Conservation (phyloP, 2,329 filamentous ascomycete genomes). For the Ophiostoma sp. region DNA sequence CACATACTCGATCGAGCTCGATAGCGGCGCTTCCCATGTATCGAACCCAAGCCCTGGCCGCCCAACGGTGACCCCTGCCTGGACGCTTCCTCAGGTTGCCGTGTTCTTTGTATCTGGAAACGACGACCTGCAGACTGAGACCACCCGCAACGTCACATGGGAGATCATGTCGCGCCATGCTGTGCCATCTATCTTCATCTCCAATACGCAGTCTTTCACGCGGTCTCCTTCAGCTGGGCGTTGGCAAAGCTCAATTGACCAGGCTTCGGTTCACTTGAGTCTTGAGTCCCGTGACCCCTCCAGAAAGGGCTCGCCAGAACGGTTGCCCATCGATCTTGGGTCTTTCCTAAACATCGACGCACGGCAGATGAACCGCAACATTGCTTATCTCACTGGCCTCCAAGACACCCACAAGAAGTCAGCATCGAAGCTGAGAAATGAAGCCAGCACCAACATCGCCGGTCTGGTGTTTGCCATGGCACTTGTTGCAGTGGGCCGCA, state of each 20-base stretch:
- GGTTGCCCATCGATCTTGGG: slow-evolving; percentile 44
- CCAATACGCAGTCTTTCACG: slow-evolving; percentile 39
- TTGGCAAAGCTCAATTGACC: slow-evolving; percentile 37
- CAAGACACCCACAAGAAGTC: slow-evolving; percentile 24
- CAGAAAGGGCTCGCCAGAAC: slow-evolving; percentile 35
- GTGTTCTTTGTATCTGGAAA: slow-evolving; percentile 44
- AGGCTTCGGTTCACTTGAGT: slow-evolving; percentile 44
- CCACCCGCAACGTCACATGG: slow-evolving; percentile 40
- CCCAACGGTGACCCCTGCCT: slow-evolving; percentile 38
- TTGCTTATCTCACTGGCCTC: slow-evolving; percentile 45
- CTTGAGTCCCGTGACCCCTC: slow-evolving; percentile 40
- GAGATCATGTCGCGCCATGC: slow-evolving; percentile 44
- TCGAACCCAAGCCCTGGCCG: slow-evolving; percentile 37
- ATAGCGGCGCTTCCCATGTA: slow-evolving; percentile 36
- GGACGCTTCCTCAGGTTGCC: slow-evolving; percentile 46
- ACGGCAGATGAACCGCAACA: slow-evolving; percentile 49
- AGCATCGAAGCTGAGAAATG: background rate
- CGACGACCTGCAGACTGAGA: slow-evolving; percentile 37
- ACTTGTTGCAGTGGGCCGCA: background rate
- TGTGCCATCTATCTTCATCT: slow-evolving; percentile 46
- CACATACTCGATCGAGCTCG: slow-evolving; percentile 38
- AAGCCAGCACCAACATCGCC: background rate
- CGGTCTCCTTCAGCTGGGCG: slow-evolving; percentile 31
- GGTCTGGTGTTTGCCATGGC: background rate
- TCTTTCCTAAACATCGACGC: slow-evolving; percentile 48